These are phyloP conservation scores for Acanthamoeba royreba DNA, from an alignment of 208 protist genomes.

Conservation along the genomic window DNA sequence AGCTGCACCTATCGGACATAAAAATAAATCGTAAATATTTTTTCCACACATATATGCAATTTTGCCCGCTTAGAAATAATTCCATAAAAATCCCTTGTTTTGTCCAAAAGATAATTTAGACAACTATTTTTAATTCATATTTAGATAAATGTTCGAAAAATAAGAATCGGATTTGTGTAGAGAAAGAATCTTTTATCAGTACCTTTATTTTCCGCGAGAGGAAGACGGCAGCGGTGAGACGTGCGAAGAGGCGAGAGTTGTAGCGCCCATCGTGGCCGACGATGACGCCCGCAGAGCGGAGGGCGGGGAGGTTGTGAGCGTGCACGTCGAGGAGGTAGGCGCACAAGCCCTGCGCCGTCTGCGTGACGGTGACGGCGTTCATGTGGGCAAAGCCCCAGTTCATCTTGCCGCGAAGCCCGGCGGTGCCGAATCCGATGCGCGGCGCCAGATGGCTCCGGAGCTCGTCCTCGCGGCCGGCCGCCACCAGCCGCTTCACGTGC, in stretches of 20 bases:
- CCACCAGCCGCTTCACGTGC: neutral
- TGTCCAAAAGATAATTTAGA: neutral
- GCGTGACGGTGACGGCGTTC: constrained; percentile 95
- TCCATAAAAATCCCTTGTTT: too few relatives aligned
- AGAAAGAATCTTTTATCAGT: constrained; percentile 18
- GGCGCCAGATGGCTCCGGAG: constrained; percentile 67
- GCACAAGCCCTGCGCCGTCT: constrained; percentile 86
- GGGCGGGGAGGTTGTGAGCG: constrained; percentile 44
- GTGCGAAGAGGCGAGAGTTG: constrained; percentile 88
- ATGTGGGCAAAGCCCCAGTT: constrained; percentile 90
- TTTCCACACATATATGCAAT: too few relatives aligned
- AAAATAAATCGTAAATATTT: constrained; percentile 19
- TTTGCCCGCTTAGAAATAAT: too few relatives aligned
- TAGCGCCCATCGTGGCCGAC: constrained; percentile 95
- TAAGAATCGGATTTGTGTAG: neutral
- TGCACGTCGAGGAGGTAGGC: constrained; percentile 10
- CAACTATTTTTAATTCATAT: neutral
- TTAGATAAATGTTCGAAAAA: neutral
- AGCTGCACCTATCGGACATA: neutral
- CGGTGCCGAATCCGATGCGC: constrained; percentile 93
- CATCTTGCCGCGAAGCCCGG: constrained; percentile 92
- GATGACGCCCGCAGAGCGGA: constrained; percentile 80
- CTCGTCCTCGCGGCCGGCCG: constrained; percentile 30
- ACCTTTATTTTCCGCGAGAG: constrained; percentile 82
- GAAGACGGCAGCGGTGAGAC: constrained; percentile 87